Evolutionary conservation across 2,329 filamentous ascomycete genomes (phyloP).

Genomic region (Cladosporium phlei): DNA sequence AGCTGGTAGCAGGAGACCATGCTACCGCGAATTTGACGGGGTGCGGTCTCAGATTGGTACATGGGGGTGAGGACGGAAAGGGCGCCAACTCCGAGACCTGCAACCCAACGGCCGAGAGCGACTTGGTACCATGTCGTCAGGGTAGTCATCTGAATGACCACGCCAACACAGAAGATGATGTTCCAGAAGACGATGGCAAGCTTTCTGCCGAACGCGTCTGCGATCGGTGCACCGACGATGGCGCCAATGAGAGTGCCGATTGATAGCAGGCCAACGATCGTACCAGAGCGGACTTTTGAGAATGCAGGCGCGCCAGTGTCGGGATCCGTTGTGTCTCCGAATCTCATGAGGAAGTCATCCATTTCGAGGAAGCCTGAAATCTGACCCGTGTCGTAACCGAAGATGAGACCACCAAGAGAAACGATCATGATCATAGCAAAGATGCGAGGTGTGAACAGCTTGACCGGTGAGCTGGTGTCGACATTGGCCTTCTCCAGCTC

Average conservation of each 20-base stretch:
- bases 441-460: slow-evolving; percentile 25
- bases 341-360: slow-evolving; percentile 52
- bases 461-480: slow-evolving; percentile 2
- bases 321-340: slow-evolving; percentile 38
- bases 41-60: slow-evolving; percentile 64
- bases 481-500: slow-evolving; percentile 6
- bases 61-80: slow-evolving; percentile 62
- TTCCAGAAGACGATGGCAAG: slow-evolving; percentile 59
- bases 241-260: slow-evolving; percentile 57
- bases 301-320: slow-evolving; percentile 39
- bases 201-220: slow-evolving; percentile 58
- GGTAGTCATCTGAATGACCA: slow-evolving; percentile 61
- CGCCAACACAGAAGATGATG: slow-evolving; percentile 60
- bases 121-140: slow-evolving; percentile 57
- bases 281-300: slow-evolving; percentile 56
- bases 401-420: slow-evolving; percentile 35
- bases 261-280: slow-evolving; percentile 57
- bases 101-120: slow-evolving; percentile 60
- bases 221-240: slow-evolving; percentile 55
- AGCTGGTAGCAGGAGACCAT: slow-evolving; percentile 64
- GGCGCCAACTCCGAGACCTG: slow-evolving; percentile 61
- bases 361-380: slow-evolving; percentile 60
- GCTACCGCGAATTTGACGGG: slow-evolving; percentile 59
- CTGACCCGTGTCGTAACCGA: slow-evolving; percentile 53
- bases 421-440: slow-evolving; percentile 33